Evolutionary conservation across 805 yeast genomes (phyloP).

Genomic region (Candida odintsovae): DNA sequence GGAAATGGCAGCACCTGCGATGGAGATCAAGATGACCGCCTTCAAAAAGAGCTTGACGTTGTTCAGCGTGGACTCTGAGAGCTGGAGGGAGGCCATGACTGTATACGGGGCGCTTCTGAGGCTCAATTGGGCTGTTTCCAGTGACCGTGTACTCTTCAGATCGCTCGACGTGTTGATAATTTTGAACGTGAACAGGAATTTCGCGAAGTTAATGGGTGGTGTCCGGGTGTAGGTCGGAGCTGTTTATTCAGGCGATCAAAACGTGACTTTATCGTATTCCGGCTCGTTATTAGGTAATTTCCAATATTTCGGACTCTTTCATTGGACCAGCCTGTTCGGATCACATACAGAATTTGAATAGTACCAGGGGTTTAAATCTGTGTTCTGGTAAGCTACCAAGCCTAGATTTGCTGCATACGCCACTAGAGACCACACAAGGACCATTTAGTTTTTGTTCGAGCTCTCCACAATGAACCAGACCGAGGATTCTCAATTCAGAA

Average conservation of each 20-base stretch:
- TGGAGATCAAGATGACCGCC: conserved; percentile 61
- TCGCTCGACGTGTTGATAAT: not conserved
- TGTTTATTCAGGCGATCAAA: not conserved
- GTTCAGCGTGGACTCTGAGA: conserved; percentile 16
- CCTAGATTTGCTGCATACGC: not conserved
- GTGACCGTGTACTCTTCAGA: not conserved
- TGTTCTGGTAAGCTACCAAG: not conserved
- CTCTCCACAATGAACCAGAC: not conserved
- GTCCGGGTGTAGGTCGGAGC: not conserved
- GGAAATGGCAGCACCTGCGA: conserved; percentile 89
- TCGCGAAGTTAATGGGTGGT: not conserved
- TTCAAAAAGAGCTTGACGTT: conserved; percentile 33
- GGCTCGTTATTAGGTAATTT: not conserved
- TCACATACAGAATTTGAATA: not conserved
- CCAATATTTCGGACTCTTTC: not conserved
- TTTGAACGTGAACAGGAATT: not conserved
- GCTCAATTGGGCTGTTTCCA: not conserved
- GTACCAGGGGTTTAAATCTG: not conserved
- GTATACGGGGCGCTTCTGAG: not conserved
- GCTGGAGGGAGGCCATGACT: conserved; percentile 3
- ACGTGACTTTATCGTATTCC: not conserved
- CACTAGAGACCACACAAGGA: not conserved
- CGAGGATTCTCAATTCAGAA: not conserved
- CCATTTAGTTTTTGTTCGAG: not conserved
- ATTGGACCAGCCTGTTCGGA: not conserved